phyloP scores from a whole-genome alignment of 2,329 filamentous ascomycete genomes.

The Chaetomium sp. region DNA sequence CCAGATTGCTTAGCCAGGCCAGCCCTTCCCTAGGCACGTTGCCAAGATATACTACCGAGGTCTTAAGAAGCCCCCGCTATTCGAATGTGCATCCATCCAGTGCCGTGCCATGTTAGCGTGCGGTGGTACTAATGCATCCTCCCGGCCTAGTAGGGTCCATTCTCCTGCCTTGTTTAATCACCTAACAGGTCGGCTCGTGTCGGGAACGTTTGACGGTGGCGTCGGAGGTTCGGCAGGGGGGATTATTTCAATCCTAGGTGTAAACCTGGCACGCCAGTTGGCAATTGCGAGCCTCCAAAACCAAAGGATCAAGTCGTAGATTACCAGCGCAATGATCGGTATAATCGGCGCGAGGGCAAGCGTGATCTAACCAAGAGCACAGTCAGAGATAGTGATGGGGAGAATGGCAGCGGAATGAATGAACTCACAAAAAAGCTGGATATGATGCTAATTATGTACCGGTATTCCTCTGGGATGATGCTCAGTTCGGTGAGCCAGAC shows the following conservation, averaged over 20 bases:
- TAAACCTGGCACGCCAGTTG: conserved; percentile 1
- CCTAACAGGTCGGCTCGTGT: too few species aligned
- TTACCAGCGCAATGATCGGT: conserved; percentile 51
- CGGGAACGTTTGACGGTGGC: background rate
- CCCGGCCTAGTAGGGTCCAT: background rate
- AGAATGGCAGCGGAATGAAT: background rate
- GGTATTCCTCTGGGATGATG: conserved; percentile 30
- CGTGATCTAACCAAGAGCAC: conserved; percentile 40
- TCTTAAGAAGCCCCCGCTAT: background rate
- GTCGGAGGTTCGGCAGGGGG: background rate
- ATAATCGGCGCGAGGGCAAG: conserved; percentile 51
- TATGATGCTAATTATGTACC: conserved; percentile 33
- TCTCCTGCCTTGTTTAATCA: background rate
- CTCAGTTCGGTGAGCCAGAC: conserved; percentile 31
- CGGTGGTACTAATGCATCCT: background rate
- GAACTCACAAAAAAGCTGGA: conserved; percentile 38
- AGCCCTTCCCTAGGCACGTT: background rate
- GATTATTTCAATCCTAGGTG: background rate
- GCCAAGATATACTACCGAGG: conserved; percentile 11
- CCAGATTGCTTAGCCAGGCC: conserved; percentile 51
- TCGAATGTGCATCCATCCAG: background rate
- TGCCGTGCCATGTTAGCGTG: background rate
- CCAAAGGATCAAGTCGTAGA: conserved; percentile 57
- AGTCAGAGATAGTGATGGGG: conserved; percentile 15
- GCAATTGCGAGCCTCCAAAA: conserved; percentile 49